Conservation (phyloP, 208 protist genomes). For the Crithidia expoeki region DNA sequence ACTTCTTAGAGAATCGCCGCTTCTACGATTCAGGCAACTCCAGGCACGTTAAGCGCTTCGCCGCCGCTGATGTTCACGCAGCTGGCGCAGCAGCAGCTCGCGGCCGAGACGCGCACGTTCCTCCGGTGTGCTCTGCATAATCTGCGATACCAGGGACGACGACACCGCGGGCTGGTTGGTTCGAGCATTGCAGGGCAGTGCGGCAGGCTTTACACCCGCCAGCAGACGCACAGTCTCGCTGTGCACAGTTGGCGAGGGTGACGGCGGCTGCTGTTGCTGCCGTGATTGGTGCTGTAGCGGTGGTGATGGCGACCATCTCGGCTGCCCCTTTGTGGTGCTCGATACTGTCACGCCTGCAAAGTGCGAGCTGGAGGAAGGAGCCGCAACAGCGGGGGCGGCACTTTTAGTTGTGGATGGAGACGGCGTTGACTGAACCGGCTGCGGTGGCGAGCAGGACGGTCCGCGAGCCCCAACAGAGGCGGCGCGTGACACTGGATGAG, state of each 20-base stretch:
- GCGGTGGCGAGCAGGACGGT: constrained; percentile 11
- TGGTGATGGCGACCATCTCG: neutral
- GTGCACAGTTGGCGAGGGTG: neutral
- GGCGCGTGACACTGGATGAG: neutral
- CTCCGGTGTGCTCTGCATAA: constrained; percentile 30
- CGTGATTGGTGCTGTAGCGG: neutral
- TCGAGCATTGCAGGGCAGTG: neutral
- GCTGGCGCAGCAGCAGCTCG: constrained; percentile 70
- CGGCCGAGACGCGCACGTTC: constrained; percentile 46
- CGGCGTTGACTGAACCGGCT: neutral
- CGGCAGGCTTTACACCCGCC: neutral
- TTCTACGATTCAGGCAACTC: neutral
- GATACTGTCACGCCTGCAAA: neutral
- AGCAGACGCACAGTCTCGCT: neutral
- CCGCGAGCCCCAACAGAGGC: neutral
- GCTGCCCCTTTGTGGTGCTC: neutral
- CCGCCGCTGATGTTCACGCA: constrained; percentile 33
- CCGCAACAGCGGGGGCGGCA: neutral
- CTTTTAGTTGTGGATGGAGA: neutral
- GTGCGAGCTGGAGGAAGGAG: neutral
- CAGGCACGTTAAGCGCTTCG: neutral
- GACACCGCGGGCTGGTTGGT: neutral
- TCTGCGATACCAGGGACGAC: constrained; percentile 23
- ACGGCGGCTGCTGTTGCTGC: neutral
- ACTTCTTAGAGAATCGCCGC: neutral